Base-by-base conservation (phyloP, 768 basidiomycete species). In the Russula brevipes region DNA sequence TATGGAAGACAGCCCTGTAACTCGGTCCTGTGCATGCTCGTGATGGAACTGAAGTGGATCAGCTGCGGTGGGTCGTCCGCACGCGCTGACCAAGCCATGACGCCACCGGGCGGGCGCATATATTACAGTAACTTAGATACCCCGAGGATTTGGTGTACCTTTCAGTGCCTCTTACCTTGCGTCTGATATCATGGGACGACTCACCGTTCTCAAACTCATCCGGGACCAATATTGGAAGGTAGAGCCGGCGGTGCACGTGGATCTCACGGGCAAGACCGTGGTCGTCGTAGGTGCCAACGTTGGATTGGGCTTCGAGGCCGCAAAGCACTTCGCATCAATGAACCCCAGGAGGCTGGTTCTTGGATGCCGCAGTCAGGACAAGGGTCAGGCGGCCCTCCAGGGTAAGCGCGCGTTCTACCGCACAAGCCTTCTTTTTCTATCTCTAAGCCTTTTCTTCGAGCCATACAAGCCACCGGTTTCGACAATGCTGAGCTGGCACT, bases 181-280 rank as follows among this genome's bases (percentile, higher is more conserved):
- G 7, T 35, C 46, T 12, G 14, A 31, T 41, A 38, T 14, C 51
- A 68, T 68, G 66, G 66, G 42, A 11, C 50, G 38, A 57, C 31
- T 42, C 9, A 46, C 54, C 5, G 46, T 55, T 30, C 17, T 59
- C 50, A 19, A 55, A 2, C 52, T 63, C 58, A 4, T 66, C 38
- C 38, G 24, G 24, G 49, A 55, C 19, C 66, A 66, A 47, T 31
- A 33, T 36, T 38, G 56, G 50, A 53, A 33, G 10, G 60, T 66
- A 3, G 49, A 33, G 9, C 67, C 65, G 1, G 65, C 50, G 2
- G 52, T 52, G 9, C 57, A 39, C 2, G 55, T 31, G 17, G 65
- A 66, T 6, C 67, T 68, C 8, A 44, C 65, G 1, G 67, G 65
- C 10, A 66, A 68, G 58, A 68, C 67, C 2, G 61, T 68, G n/a